These are phyloP conservation scores for Pythium brachiatum DNA, from an alignment of 352 stramenopile species.

Conservation along the genomic window DNA sequence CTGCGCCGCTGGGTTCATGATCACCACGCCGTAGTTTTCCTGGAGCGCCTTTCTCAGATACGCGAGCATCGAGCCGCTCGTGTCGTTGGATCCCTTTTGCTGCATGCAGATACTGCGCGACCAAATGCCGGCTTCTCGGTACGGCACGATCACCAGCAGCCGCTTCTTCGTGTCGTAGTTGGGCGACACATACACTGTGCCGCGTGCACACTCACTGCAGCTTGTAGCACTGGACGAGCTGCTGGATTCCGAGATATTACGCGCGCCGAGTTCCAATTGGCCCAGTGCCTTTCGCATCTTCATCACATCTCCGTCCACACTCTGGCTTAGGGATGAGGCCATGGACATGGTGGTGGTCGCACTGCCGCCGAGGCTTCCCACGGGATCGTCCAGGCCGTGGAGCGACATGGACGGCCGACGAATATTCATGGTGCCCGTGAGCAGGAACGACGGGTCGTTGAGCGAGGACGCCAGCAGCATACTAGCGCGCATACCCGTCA, in stretches of 20 bases:
- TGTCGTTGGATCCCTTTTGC: slow-evolving; percentile 47
- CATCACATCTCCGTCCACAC: slow-evolving; percentile 8
- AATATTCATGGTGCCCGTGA: slow-evolving; percentile 1
- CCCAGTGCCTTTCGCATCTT: slow-evolving; percentile 17
- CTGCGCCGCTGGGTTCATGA: slow-evolving; percentile 79
- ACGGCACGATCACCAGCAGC: slow-evolving; percentile 81
- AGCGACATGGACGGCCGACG: neutral
- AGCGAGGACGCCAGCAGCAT: slow-evolving; percentile 20
- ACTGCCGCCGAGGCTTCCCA: neutral
- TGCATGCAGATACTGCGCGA: slow-evolving; percentile 82
- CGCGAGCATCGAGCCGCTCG: slow-evolving; percentile 72
- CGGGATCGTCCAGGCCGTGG: neutral
- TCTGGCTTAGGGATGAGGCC: neutral
- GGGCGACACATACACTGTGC: slow-evolving; percentile 68
- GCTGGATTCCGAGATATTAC: slow-evolving; percentile 19
- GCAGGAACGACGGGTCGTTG: slow-evolving; percentile 16
- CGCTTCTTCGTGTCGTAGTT: slow-evolving; percentile 58
- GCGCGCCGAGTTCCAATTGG: neutral
- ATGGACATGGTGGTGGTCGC: neutral
- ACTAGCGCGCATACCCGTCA: slow-evolving; percentile 24
- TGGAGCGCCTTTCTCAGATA: slow-evolving; percentile 77
- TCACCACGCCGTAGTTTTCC: slow-evolving; percentile 83
- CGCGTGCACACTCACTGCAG: slow-evolving; percentile 59
- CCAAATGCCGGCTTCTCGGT: slow-evolving; percentile 84
- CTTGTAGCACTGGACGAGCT: slow-evolving; percentile 2